Evolutionary conservation across 768 basidiomycete genomes (phyloP).

Genomic region (Hygrophorus pudorinus): DNA sequence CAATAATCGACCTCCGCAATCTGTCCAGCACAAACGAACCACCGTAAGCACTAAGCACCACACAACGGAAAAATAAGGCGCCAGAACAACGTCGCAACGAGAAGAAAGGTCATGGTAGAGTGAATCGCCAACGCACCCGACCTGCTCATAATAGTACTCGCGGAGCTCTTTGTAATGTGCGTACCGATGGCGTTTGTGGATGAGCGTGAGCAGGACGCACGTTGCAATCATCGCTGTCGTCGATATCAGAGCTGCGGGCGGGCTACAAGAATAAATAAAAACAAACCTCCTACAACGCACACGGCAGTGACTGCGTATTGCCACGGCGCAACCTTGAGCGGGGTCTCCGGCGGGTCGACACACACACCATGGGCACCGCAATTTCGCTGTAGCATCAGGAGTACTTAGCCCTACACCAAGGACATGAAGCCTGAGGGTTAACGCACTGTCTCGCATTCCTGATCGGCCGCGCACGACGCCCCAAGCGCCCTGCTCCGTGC

Average conservation of each 20-base stretch:
- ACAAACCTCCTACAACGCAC: slow-evolving; percentile 24
- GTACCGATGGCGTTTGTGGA: slow-evolving; percentile 32
- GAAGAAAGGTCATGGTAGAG: too few relatives aligned
- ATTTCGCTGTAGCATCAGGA: slow-evolving; percentile 16
- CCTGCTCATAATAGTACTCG: slow-evolving; percentile 42
- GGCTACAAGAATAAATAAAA: background rate
- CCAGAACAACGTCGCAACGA: too few relatives aligned
- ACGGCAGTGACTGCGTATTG: slow-evolving; percentile 29
- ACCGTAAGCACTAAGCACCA: too few relatives aligned
- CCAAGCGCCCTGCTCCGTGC: slow-evolving; percentile 33
- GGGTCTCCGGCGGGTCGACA: slow-evolving; percentile 26
- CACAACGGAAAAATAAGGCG: too few relatives aligned
- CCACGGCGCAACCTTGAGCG: slow-evolving; percentile 30
- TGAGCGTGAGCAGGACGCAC: slow-evolving; percentile 25
- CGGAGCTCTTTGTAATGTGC: slow-evolving; percentile 28
- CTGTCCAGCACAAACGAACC: slow-evolving; percentile 11
- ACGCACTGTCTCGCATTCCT: slow-evolving; percentile 40
- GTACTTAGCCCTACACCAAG: background rate
- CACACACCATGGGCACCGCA: slow-evolving; percentile 21
- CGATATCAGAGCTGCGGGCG: background rate
- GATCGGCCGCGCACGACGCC: slow-evolving; percentile 35
- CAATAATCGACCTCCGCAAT: slow-evolving; percentile 25
- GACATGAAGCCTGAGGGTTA: background rate
- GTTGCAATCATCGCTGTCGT: slow-evolving; percentile 27
- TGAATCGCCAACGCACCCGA: slow-evolving; percentile 18